Evolutionary conservation across 805 yeast genomes (phyloP).

Genomic region (Teunomyces lycoperdinae): DNA sequence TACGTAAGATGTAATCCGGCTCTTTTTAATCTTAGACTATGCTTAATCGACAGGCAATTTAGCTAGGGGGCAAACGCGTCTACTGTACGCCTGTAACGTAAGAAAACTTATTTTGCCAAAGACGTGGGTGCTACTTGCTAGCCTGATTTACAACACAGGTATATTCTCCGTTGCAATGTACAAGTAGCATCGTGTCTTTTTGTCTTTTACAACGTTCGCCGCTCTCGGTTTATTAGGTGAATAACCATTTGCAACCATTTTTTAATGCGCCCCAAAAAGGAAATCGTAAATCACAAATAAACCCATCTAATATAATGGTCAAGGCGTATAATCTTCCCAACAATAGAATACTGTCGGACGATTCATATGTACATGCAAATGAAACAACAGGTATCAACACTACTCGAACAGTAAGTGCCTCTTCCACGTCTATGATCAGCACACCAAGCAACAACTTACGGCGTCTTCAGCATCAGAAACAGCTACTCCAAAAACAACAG

Average conservation of each 20-base stretch:
- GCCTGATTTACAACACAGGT: too few species aligned
- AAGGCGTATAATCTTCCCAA: conserved; percentile 6
- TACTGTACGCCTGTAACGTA: too few species aligned
- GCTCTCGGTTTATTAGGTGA: too few species aligned
- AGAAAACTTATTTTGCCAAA: too few species aligned
- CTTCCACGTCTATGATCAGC: conserved; percentile 38
- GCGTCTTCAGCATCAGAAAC: conserved; percentile 27
- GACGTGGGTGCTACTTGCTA: too few species aligned
- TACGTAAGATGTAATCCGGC: too few species aligned
- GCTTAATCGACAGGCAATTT: too few species aligned
- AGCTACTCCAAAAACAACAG: conserved; percentile 6
- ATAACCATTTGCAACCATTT: conserved; percentile 5
- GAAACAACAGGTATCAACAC: conserved; percentile 10
- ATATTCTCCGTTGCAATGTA: too few species aligned
- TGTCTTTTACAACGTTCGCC: not conserved
- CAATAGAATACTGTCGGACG: conserved; percentile 6
- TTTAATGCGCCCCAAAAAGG: conserved; percentile 1
- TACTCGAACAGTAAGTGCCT: conserved; percentile 35
- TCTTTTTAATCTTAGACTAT: too few species aligned
- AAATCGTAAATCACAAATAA: not conserved
- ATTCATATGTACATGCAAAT: conserved; percentile 1
- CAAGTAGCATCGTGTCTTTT: not conserved
- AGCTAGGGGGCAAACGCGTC: too few species aligned
- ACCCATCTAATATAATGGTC: not conserved
- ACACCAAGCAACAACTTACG: conserved; percentile 42